Percentiles rank a stretch among this genome's conserved stretches.
Conservation (phyloP, 2,329 filamentous ascomycete genomes). For the Diaporthe ampelina region DNA sequence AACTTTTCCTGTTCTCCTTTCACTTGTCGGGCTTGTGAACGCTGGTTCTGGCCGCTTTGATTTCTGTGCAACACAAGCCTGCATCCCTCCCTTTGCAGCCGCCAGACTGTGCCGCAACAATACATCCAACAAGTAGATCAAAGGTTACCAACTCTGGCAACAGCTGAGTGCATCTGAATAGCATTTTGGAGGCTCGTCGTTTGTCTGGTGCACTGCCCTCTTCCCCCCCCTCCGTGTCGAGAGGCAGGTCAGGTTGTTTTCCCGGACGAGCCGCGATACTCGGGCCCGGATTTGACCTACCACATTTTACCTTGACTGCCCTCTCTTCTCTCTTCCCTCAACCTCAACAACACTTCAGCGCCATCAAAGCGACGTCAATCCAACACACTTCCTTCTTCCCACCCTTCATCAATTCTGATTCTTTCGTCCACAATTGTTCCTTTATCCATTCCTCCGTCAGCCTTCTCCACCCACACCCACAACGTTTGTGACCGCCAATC, state of each 20-base stretch:
- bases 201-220: neutral
- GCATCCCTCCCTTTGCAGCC: constrained; percentile 24
- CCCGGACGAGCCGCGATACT: neutral
- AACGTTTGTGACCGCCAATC: neutral
- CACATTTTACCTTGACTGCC: neutral
- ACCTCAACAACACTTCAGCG: neutral
- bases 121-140: neutral
- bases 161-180: neutral
- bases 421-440: neutral
- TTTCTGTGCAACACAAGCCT: neutral
- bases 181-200: neutral
- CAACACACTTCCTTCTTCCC: neutral
- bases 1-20: constrained; percentile 12
- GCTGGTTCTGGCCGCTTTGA: neutral
- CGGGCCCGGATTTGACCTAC: neutral
- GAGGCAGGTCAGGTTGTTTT: neutral
- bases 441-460: neutral
- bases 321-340: neutral
- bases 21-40: neutral
- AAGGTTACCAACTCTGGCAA: neutral
- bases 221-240: neutral
- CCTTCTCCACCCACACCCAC: neutral
- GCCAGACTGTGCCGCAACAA: neutral
- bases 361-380: neutral
- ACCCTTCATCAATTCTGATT: neutral